Evolutionary conservation across 2,329 filamentous ascomycete species (phyloP), one percentile per base, ranked within the genome.

Genomic region (Xylaria sp.): DNA sequence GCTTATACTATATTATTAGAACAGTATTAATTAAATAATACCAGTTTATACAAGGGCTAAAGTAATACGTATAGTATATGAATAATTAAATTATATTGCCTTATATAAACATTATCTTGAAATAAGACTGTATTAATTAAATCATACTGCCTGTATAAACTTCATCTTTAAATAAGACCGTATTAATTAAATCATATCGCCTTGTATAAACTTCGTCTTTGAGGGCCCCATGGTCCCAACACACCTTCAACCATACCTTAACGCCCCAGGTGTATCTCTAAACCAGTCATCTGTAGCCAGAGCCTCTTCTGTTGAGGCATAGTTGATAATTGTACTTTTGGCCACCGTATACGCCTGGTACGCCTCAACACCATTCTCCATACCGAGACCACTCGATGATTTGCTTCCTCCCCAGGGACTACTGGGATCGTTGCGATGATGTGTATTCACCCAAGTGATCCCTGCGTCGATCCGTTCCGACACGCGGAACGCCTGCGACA

Each of bases 401-500:
- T 89, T 88, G 34, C 86, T 82, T 1, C 90, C 89, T 30, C 90
- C 91, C 90, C 90, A 91, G 0, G 91, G 89, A 67, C 89, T 90
- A 72, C 89, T 89, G 0, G 90, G 90, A 71, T 92, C 90, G 72
- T 92, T 93, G 39, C 90, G 84, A 75, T 93, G 90, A 78, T 93
- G 90, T 0, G 85, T 93, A 64, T 84, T 84, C 48, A 85, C 81
- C 83, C 85, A 87, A 1, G 84, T 82, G 64, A 85, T 85, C 69
- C 90, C 92, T 0, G 92, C 90, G 70, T 88, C 85, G 71, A 95
- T 85, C 53, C 84, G 84, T 76, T 93, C 91, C 60, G 91, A 89
- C 2, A 94, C 90, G 45, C 92, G 86, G 76, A 93, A 86, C 65
- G 91, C 91, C 55, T 89, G 92, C 78, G 90, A 89, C 76, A 94